Evolutionary conservation across 441 rosid genomes (phyloP), one percentile per base, ranked within the genome.

Genomic region (Capsella rubella): DNA sequence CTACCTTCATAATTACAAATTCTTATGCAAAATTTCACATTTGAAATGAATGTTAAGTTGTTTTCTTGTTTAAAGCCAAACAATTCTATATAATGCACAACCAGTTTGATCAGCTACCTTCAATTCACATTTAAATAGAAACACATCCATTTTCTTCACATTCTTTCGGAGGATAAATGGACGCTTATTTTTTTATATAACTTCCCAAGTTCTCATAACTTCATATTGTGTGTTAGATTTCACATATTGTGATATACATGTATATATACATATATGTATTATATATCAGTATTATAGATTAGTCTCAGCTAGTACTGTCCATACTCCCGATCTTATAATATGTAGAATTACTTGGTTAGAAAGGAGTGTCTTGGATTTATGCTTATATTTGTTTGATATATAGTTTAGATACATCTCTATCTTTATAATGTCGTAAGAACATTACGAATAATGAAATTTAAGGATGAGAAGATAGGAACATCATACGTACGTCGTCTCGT

Each of bases 61-160:
- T 28, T 18, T 55, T 43, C 54, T 43, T 55, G 10, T 21, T 18
- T 18, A 45, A 16, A 34, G 34, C 18, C n/a, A 56, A 28, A n/a
- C 1, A 35, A 49, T 35, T 39, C 66, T 58, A 37, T 16, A 35
- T 7, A 58, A 25, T 7, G 18, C 49, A 47, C 27, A 46, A 21
- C 5, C 45, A 14, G 15, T 46, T 2, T 5, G 57, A 21, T 21
- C 25, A 37, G 31, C 27, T 47, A 12, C 8, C 66, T 35, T 49
- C 50, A 37, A 7, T 47, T 47, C 34, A 10, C 43, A 18, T 45
- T 15, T 8, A n/a, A 16, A 31, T 46, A 45, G 56, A 32, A 31
- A 55, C 54, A 12, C 54, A 12, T 9, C 37, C 58, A 47, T 25
- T 58, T 69, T 35, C 29, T 56, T 56, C 34, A 46, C 47, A 34